Percentiles rank a stretch among this genome's conserved stretches.
These are phyloP conservation scores for Diaporthe citriasiana DNA, from an alignment of 2,329 filamentous ascomycete genomes.

Conservation along the genomic window DNA sequence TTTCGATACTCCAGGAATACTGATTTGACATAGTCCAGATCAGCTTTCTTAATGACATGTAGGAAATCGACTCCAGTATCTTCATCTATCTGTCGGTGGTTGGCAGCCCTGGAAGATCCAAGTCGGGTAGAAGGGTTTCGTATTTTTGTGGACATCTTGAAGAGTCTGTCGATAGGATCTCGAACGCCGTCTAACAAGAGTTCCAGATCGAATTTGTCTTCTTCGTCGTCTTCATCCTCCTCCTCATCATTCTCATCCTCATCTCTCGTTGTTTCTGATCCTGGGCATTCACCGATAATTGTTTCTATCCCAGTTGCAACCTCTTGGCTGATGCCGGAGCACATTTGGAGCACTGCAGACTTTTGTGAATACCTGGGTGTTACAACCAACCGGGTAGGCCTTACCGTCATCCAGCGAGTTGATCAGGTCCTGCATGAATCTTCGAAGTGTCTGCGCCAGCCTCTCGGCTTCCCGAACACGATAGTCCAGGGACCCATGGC, in stretches of 20 bases:
- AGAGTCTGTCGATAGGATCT: conserved; percentile 35
- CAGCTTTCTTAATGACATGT: conserved; percentile 1
- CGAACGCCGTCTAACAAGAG: conserved; percentile 21
- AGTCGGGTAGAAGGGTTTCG: conserved; percentile 29
- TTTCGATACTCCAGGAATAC: conserved; percentile 21
- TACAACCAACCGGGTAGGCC: background rate
- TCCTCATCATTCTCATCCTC: background rate
- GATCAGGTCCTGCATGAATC: conserved; percentile 26
- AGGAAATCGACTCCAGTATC: conserved; percentile 32
- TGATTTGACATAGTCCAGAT: conserved; percentile 23
- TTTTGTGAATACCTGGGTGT: background rate
- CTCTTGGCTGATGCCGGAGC: background rate
- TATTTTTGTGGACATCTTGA: conserved; percentile 33
- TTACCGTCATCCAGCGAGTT: conserved; percentile 8
- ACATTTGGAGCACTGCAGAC: background rate
- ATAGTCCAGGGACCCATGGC: conserved; percentile 36
- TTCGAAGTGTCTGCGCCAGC: background rate
- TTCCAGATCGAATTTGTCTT: background rate
- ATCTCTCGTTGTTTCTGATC: background rate
- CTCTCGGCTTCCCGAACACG: conserved; percentile 27
- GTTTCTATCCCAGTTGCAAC: background rate
- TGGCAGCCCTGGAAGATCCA: conserved; percentile 16
- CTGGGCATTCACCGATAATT: background rate
- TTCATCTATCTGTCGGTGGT: conserved; percentile 18
- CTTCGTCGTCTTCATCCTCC: background rate